Percentiles rank a stretch among this genome's conserved stretches.
phyloP scores from a whole-genome alignment of 352 stramenopile genomes.

The Pythium angustatum region DNA sequence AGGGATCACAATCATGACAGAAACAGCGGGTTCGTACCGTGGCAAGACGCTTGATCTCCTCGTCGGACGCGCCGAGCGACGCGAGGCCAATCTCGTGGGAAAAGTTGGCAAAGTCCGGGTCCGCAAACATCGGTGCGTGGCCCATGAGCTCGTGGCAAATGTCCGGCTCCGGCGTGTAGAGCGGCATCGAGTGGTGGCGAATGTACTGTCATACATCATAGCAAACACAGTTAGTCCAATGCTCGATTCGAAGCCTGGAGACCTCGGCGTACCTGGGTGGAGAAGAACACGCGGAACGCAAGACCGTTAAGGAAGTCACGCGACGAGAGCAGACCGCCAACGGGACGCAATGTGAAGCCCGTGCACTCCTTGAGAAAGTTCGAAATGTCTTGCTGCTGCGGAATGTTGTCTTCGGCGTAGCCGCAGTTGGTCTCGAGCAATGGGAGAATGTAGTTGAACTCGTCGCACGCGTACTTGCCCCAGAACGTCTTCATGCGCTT shows the following conservation, averaged over 20 bases:
- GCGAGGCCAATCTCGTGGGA: constrained; percentile 96
- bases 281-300: constrained; percentile 98
- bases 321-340: constrained; percentile 95
- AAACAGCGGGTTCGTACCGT: constrained; percentile 54
- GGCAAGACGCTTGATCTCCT: constrained; percentile 94
- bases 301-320: constrained; percentile 98
- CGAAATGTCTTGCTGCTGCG: constrained; percentile 94
- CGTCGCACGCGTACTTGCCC: constrained; percentile 94
- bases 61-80: constrained; percentile 94
- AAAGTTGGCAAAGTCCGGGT: constrained; percentile 98
- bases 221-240: neutral
- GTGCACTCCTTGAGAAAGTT: constrained; percentile 93
- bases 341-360: constrained; percentile 91
- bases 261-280: constrained; percentile 74
- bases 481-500: constrained; percentile 93
- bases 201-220: constrained; percentile 79
- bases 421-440: constrained; percentile 94
- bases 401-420: constrained; percentile 94
- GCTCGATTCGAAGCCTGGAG: too few species aligned
- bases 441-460: constrained; percentile 96
- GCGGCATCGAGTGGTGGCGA: constrained; percentile 92
- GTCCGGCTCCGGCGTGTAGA: constrained; percentile 98
- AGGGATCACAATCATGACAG: neutral
- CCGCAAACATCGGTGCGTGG: constrained; percentile 97
- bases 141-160: constrained; percentile 97